Evolutionary conservation across 306 rosid species (phyloP), one percentile per base, ranked within the genome.

Genomic region (Begonia peltatifolia): DNA sequence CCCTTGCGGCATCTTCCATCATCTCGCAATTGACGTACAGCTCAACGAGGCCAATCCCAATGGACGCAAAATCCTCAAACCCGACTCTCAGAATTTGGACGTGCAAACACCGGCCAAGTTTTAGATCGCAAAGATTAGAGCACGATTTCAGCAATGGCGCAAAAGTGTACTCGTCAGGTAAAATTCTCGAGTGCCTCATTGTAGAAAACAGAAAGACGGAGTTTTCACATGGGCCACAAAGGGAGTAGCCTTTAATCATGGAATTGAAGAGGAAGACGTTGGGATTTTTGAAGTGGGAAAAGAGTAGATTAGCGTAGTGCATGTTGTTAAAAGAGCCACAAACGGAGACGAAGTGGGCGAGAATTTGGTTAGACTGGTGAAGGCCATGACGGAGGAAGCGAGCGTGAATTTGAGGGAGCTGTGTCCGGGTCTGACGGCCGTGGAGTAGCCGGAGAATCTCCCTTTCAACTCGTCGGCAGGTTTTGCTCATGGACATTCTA

Each of bases 381-480:
- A 89, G 95, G 42, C 67, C 73, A 36, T 80, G 95, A 64, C 94
- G 90, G 66, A 89, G 78, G 71, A 82, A 70, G 42, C 80, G 77
- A 15, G 68, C 94, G 49, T 89, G 95, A 60, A 85, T 78, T 78
- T 85, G 56, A 5, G 60, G 63, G 58, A 89, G 76, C 9, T 69
- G 74, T 47, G 52, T 68, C 10, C 76, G 66, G 56, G 87, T 76
- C 44, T 78, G 72, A 36, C 41, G 72, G 55, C 75, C 71, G 60
- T 85, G 95, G 60, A 89, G 95, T 11, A 85, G 87, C 54, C 68
- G 69, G 3, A 82, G 82, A 10, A 85, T 69, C 30, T 64, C 73
- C 62, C 80, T 78, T 63, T 84, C 94, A 1, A 72, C 70, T 58
- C 76, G 57, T 1, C 48, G 58, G 53, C 61, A 60, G 4, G 60